Base-by-base conservation (phyloP, 2,329 filamentous ascomycete genomes). In the Dothiorella sarmentorum region DNA sequence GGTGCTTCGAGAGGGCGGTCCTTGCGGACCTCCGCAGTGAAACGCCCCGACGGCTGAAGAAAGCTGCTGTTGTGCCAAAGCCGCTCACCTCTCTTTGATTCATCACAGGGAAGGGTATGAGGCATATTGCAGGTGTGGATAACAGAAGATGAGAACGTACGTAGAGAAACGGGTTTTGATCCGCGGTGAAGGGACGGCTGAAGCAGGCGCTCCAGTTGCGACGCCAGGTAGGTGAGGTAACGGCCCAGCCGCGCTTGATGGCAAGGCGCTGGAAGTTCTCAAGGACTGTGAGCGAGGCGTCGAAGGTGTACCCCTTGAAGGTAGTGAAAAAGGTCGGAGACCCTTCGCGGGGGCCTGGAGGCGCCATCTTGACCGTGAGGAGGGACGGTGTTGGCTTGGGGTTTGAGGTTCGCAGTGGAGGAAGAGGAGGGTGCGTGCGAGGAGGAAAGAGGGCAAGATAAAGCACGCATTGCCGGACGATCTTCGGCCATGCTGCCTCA, bases 191-290 rank as follows among this genome's bases (percentile, higher is more conserved):
- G 3, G 17, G 4, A 18, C 40, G 27, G 18, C 45, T 56, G 35
- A 67, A 69, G 37, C 64, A 67, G 13, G 45, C 31, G 31, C 59
- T 13, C 65, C 66, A 67, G 31, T 61, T 44, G 11, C 11, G 3
- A 11, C 60, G 60, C 65, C 66, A 67, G 15, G 22, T 15, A 0
- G 7, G 7, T 3, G 40, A 35, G 22, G 20, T 37, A 17, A 47
- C 22, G 3, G 5, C 17, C 42, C 42, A 56, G 42, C 40, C 20
- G 20, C 53, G 53, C 29, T 37, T 9, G 40, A 11, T 7, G 3
- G 40, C 22, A 15, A 56, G 53, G 3, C 11, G 15, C 40, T 45
- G 45, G 42, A 56, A 56, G 40, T 56, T 45, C 3, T 20, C 31
- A 11, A n/a, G 20, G 9, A 26, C 27, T 2, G n/a, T 35, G 10